Percentiles rank a stretch among this genome's conserved stretches.
These are phyloP conservation scores for Helianthus annuus DNA, from an alignment of 129 eudicot species.

Conservation along the genomic window HanXRQr2.0-SUNRISE NC_035444.2:158259073-158259572, in stretches of 20 bases:
- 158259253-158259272: constrained; percentile 45
- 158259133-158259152: constrained; percentile 90
- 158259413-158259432: constrained; percentile 91
- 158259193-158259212: constrained; percentile 92
- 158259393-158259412: constrained; percentile 82
- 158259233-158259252: constrained; percentile 80
- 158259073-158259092: constrained; percentile 24
- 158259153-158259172: constrained; percentile 71
- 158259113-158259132: constrained; percentile 87
- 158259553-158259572: constrained; percentile 50
- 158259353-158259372: constrained; percentile 88
- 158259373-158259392: constrained; percentile 64
- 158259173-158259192: constrained; percentile 58
- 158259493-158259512: constrained; percentile 70
- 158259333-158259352: constrained; percentile 73
- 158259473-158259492: constrained; percentile 87
- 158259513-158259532: constrained; percentile 78
- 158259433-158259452: constrained; percentile 60
- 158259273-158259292: constrained; percentile 40
- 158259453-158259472: constrained; percentile 76
- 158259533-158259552: constrained; percentile 81
- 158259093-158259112: constrained; percentile 67
- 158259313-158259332: constrained; percentile 58
- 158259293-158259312: constrained; percentile 74
- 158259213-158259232: constrained; percentile 73